A percentile compares a stretch with the other conserved stretches of the same genome.
phyloP scores from a whole-genome alignment of 2,329 filamentous ascomycete species.

The Sclerotinia sclerotiorum region DNA sequence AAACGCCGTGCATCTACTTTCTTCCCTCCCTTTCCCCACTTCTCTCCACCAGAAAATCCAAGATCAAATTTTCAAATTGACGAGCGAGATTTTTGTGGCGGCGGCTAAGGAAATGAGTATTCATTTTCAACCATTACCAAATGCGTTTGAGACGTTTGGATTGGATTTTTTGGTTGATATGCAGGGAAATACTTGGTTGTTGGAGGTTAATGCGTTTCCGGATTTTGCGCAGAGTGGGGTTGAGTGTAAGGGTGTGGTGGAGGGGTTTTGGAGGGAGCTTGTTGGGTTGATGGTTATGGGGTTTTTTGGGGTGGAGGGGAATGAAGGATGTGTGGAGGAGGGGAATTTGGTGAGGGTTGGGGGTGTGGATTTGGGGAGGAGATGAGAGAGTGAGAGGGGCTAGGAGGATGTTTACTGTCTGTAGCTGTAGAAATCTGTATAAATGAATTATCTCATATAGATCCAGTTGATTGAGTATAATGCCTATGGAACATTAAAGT shows the following conservation, averaged over 20 bases:
- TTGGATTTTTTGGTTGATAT: conserved; percentile 84
- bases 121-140: conserved; percentile 86
- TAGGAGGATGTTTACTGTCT: background rate
- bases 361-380: conserved; percentile 36
- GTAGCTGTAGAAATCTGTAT: background rate
- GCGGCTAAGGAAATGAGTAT: conserved; percentile 80
- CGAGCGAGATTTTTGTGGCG: conserved; percentile 80
- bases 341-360: conserved; percentile 50
- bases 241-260: conserved; percentile 69
- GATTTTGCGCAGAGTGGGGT: conserved; percentile 91
- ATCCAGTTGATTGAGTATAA: too few species aligned
- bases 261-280: conserved; percentile 73
- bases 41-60: conserved; percentile 59
- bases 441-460: too few species aligned
- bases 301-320: conserved; percentile 59
- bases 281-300: conserved; percentile 64
- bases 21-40: conserved; percentile 52
- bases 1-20: conserved; percentile 73
- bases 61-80: conserved; percentile 69
- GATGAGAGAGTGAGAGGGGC: background rate
- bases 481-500: too few species aligned
- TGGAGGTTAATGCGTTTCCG: conserved; percentile 95
- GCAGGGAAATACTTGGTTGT: conserved; percentile 60
- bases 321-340: conserved; percentile 38
- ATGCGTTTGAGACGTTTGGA: conserved; percentile 90